These are phyloP conservation scores for Coniochaeta ligniaria DNA, from an alignment of 2,329 filamentous ascomycete species.

Conservation along the genomic window DNA sequence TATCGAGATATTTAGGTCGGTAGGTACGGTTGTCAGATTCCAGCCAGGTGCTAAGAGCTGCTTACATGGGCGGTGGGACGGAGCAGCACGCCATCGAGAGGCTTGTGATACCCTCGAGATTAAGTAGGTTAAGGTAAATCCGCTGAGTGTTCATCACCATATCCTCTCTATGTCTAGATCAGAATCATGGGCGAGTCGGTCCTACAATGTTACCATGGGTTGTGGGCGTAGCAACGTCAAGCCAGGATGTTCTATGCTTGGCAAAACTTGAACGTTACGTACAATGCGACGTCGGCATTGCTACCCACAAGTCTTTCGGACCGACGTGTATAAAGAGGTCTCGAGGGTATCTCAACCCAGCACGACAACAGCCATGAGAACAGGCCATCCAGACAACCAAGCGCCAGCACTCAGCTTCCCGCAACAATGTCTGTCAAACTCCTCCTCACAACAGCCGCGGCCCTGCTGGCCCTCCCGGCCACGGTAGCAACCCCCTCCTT, in stretches of 20 bases:
- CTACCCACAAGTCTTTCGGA: background rate
- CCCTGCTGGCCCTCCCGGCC: background rate
- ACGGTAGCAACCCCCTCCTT: conserved; percentile 25
- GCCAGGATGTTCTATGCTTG: background rate
- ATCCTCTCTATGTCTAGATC: background rate
- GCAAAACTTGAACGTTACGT: background rate
- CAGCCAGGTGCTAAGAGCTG: background rate
- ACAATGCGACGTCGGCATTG: background rate
- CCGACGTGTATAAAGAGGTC: background rate
- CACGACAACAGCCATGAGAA: background rate
- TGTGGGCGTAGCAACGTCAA: background rate
- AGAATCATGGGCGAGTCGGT: background rate
- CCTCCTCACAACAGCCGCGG: background rate
- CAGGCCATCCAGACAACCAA: background rate
- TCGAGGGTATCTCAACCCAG: background rate
- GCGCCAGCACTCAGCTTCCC: background rate
- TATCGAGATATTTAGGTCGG: too few relatives aligned
- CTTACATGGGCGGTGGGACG: background rate
- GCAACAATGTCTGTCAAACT: background rate
- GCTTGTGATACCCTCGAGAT: too few relatives aligned
- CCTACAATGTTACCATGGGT: background rate
- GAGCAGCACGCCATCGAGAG: background rate
- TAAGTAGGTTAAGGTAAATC: too few relatives aligned
- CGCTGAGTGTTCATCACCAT: background rate
- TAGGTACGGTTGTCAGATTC: too few relatives aligned